phyloP scores from a whole-genome alignment of 306 rosid species.

The Quercus ilex region DNA sequence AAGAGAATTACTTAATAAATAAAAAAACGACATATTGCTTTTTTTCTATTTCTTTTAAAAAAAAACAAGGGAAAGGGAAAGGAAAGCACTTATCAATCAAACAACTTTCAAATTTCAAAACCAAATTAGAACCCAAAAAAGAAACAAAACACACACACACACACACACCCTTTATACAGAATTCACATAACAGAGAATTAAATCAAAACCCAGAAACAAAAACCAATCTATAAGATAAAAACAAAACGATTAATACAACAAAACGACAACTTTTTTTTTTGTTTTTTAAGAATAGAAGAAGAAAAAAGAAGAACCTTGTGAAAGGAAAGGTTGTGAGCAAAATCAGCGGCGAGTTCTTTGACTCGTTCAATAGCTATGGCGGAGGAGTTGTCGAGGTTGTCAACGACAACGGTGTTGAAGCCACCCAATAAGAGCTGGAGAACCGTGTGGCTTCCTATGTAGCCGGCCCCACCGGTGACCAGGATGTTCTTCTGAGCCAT shows the following conservation, averaged over 20 bases:
- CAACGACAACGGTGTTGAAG: conserved; percentile 66
- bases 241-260: too few species aligned
- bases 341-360: conserved; percentile 71
- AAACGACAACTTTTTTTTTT: too few species aligned
- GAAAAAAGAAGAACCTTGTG: conserved; percentile 50
- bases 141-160: too few species aligned
- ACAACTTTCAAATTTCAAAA: background rate
- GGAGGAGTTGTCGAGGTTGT: conserved; percentile 85
- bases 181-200: background rate
- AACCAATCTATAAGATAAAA: too few species aligned
- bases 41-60: too few species aligned
- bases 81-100: background rate
- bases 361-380: conserved; percentile 56
- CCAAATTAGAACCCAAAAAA: background rate
- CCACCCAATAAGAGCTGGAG: conserved; percentile 84
- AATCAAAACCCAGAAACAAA: background rate
- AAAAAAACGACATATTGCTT: too few species aligned
- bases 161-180: too few species aligned
- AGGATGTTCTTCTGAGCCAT: conserved; percentile 54
- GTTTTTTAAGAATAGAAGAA: too few species aligned
- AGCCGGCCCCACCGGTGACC: conserved; percentile 98
- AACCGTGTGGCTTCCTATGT: conserved; percentile 90
- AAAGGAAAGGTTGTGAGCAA: conserved; percentile 69
- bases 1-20: too few species aligned
- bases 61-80: too few species aligned